These are phyloP conservation scores for Arthroderma sp. DNA, from an alignment of 2,329 filamentous ascomycete genomes.

Conservation along the genomic window DNA sequence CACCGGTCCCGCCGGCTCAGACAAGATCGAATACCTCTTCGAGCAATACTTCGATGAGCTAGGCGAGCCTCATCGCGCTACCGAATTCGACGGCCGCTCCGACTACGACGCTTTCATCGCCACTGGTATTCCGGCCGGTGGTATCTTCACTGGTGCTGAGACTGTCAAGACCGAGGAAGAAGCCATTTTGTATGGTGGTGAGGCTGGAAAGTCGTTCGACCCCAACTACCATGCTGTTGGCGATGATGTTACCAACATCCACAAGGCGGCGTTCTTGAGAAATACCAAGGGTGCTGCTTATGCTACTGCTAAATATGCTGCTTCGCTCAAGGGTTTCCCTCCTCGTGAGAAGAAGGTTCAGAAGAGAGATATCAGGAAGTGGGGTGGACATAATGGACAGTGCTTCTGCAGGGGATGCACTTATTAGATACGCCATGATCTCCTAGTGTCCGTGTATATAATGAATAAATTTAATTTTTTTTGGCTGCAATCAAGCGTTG, in stretches of 20 bases:
- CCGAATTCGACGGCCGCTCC: conserved; percentile 63
- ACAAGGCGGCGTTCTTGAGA: conserved; percentile 39
- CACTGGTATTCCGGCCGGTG: conserved; percentile 58
- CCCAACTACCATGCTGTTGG: conserved; percentile 43
- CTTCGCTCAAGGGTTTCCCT: conserved; percentile 25
- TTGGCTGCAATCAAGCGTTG: too few relatives aligned
- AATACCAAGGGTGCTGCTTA: conserved; percentile 35
- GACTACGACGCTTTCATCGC: conserved; percentile 70
- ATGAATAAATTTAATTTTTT: background rate
- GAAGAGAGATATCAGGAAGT: conserved; percentile 1
- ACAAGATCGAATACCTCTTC: conserved; percentile 55
- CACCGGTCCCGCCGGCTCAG: conserved; percentile 48
- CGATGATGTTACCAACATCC: conserved; percentile 43
- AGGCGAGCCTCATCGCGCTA: conserved; percentile 53
- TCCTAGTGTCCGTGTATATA: background rate
- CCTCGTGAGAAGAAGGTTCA: conserved; percentile 5
- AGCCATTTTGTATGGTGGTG: conserved; percentile 54
- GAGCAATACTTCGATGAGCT: conserved; percentile 51
- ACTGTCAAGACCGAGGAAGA: conserved; percentile 59
- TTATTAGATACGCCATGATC: background rate
- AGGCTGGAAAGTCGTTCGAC: conserved; percentile 45
- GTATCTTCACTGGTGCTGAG: conserved; percentile 66
- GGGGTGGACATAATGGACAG: conserved; percentile 4
- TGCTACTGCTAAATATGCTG: conserved; percentile 52
- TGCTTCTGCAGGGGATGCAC: conserved; percentile 5